These are phyloP conservation scores for Ilex paraguariensis DNA, from an alignment of 305 asterid genomes.

Conservation along the genomic window DNA sequence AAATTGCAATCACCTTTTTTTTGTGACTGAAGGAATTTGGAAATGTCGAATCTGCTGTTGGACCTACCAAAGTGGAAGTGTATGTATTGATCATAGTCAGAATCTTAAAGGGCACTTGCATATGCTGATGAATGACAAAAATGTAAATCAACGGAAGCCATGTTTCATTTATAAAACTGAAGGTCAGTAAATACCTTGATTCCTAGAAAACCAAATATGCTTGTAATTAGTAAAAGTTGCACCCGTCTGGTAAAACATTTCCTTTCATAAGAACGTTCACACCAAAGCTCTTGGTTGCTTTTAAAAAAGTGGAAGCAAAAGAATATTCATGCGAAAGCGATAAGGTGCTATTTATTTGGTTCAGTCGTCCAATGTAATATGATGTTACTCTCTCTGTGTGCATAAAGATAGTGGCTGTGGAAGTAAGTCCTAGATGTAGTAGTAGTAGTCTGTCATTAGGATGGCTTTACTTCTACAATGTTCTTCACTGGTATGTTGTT, in stretches of 20 bases:
- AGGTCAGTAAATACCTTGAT: conserved; percentile 55
- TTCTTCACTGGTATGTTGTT: too few relatives aligned
- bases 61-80: conserved; percentile 58
- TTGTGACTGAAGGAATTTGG: conserved; percentile 86
- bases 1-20: conserved; percentile 22
- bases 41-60: conserved; percentile 91
- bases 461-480: too few relatives aligned
- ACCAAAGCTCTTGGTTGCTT: not conserved
- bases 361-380: too few relatives aligned
- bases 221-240: conserved; percentile 13
- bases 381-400: too few relatives aligned
- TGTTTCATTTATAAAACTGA: conserved; percentile 37
- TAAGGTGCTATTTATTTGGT: too few relatives aligned
- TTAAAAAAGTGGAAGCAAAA: too few relatives aligned
- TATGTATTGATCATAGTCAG: conserved; percentile 50
- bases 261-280: conserved; percentile 3
- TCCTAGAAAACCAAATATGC: conserved; percentile 10
- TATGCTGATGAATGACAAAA: conserved; percentile 61
- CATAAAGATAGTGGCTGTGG: too few relatives aligned
- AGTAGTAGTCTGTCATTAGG: too few relatives aligned
- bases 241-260: conserved; percentile 4
- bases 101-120: conserved; percentile 54
- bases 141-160: conserved; percentile 25
- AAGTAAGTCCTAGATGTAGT: too few relatives aligned
- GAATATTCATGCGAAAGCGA: too few relatives aligned